Conservation (phyloP, 2,329 filamentous ascomycete genomes). For the Bertia moriformis region DNA sequence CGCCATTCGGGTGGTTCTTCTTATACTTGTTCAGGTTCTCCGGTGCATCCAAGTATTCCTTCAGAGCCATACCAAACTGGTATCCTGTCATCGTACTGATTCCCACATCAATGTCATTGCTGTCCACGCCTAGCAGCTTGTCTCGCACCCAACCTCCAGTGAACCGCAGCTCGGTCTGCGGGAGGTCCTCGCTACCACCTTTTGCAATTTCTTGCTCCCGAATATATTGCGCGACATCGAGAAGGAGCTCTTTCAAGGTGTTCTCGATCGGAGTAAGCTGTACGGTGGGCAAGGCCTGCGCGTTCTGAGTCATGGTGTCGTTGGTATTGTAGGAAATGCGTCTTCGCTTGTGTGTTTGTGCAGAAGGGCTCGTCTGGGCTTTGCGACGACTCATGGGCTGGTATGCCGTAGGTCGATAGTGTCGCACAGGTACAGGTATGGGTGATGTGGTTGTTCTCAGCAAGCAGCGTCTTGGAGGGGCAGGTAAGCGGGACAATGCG, state of each 20-base stretch:
- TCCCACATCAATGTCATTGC: slow-evolving; percentile 72
- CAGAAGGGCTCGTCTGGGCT: background rate
- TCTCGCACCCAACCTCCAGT: slow-evolving; percentile 81
- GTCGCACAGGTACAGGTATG: too few relatives aligned
- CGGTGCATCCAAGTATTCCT: slow-evolving; percentile 48
- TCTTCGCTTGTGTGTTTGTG: background rate
- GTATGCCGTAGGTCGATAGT: too few relatives aligned
- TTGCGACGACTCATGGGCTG: background rate
- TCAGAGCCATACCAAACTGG: slow-evolving; percentile 56
- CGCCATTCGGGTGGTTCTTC: background rate
- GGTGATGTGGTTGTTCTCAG: too few relatives aligned
- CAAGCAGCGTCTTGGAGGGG: too few relatives aligned
- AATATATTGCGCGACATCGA: slow-evolving; percentile 67
- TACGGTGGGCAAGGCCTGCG: slow-evolving; percentile 12
- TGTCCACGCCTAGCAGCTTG: slow-evolving; percentile 58
- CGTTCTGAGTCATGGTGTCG: background rate
- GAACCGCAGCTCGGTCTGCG: slow-evolving; percentile 49
- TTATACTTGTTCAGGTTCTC: slow-evolving; percentile 45
- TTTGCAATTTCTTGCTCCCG: slow-evolving; percentile 22
- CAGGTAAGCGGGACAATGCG: too few relatives aligned
- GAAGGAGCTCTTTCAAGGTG: slow-evolving; percentile 59
- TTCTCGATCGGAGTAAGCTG: slow-evolving; percentile 56
- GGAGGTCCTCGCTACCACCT: slow-evolving; percentile 22
- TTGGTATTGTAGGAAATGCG: background rate
- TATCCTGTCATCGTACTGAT: slow-evolving; percentile 77